Percentiles rank a stretch among this genome's conserved stretches.
These are phyloP conservation scores for Pichia cactophila DNA, from an alignment of 1,139 yeast species.

Conservation along the genomic window DNA sequence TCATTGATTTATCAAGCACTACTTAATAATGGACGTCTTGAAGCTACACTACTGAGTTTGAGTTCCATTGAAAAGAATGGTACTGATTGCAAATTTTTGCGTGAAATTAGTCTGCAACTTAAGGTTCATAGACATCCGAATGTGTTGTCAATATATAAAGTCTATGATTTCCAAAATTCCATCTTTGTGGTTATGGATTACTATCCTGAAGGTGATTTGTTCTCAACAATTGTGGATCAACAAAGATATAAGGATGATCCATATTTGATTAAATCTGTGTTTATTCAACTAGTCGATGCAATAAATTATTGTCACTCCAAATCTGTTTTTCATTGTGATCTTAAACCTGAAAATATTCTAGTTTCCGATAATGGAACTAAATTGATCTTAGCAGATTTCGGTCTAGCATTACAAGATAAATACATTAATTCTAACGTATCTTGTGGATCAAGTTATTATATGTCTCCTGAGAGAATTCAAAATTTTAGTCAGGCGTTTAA, in stretches of 20 bases:
- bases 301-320: constrained; percentile 59
- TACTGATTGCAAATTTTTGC: constrained; percentile 39
- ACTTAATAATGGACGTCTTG: constrained; percentile 21
- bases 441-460: constrained; percentile 81
- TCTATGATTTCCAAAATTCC: constrained; percentile 48
- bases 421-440: constrained; percentile 65
- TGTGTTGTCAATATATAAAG: constrained; percentile 66
- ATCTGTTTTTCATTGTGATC: constrained; percentile 78
- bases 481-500: constrained; percentile 31
- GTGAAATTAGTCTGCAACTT: constrained; percentile 68
- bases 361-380: constrained; percentile 54
- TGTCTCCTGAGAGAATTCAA: constrained; percentile 83
- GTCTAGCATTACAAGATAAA: constrained; percentile 61
- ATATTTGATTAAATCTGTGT: constrained; percentile 57
- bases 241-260: constrained; percentile 48
- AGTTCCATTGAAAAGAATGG: constrained; percentile 39
- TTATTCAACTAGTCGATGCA: constrained; percentile 69
- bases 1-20: constrained; percentile 21
- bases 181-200: constrained; percentile 77
- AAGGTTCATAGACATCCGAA: constrained; percentile 73
- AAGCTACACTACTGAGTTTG: constrained; percentile 32
- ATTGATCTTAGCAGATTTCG: constrained; percentile 74
- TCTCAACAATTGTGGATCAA: constrained; percentile 67
- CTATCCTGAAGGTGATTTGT: constrained; percentile 75
- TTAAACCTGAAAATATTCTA: constrained; percentile 84